Evolutionary conservation across 768 basidiomycete species (phyloP).

Genomic region (Suillus decipiens): DNA sequence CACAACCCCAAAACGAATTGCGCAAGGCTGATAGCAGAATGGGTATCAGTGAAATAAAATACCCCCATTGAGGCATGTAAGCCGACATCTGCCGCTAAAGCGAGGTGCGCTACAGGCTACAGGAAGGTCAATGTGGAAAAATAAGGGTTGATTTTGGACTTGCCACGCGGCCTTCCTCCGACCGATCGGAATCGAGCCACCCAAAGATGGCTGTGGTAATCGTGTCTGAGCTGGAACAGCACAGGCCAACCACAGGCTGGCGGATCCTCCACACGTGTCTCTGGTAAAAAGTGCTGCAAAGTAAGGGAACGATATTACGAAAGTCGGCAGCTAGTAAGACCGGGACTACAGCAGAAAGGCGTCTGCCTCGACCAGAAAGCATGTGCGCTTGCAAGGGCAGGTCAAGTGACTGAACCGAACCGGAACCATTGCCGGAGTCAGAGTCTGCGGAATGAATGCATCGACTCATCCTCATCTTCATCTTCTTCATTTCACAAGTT

Average conservation of each 20-base stretch:
- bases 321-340: constrained; percentile 4
- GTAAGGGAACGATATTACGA: no score
- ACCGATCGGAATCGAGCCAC: no score
- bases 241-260: no score
- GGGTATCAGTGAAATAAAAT: neutral
- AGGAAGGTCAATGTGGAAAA: no score
- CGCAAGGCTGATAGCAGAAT: neutral
- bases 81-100: no score
- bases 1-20: neutral
- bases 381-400: constrained; percentile 11
- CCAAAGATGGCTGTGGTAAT: no score
- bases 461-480: neutral
- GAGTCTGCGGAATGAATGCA: neutral
- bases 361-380: neutral
- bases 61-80: neutral
- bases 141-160: neutral
- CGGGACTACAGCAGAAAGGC: neutral
- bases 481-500: neutral
- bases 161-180: neutral
- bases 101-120: no score
- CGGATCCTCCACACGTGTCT: no score
- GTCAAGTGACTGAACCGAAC: constrained; percentile 3
- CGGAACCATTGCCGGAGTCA: neutral
- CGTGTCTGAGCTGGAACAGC: no score
- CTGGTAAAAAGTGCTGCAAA: no score